Base-by-base conservation (phyloP, 2,329 filamentous ascomycete species). In the Setomelanomma holmii region DNA sequence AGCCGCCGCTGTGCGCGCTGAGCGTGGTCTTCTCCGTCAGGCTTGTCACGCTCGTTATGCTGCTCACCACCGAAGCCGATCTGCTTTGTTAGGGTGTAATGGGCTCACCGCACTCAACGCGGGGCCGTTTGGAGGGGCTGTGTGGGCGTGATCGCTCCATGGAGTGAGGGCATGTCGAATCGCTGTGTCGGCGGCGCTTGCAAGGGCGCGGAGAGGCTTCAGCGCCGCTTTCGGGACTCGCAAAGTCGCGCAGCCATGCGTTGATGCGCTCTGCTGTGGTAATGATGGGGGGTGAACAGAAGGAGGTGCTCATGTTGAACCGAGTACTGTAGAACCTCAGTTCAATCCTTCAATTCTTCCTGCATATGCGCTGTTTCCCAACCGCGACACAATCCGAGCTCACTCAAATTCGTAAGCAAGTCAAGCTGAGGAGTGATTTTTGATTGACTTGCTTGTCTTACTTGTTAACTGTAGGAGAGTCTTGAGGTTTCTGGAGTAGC, bases 161-260 rank as follows among this genome's bases (percentile, higher is more conserved):
- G 41, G 41, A 20, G 39, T 19, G 27, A 24, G 27, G 38, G 39
- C 39, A 41, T 41, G n/a, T n/a, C n/a, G 27, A 41, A 14, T 24
- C 27, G 23, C 33, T 22, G 41, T 14, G 19, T 36, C 41, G 41
- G 27, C 41, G 41, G n/a, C n/a, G n/a, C 24, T 44, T 44, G 16
- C 19, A 16, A 19, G 41, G 24, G 41, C 41, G 41, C 24, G 41
- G 41, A 27, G 41, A 5, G n/a, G n/a, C 41, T 43, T 30, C 40
- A 43, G 41, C 24, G 41, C 33, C 24, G n/a, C 17, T 34, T 45
- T 45, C 41, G 17, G 21, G 7, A 16, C 27, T 27, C 17, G 40
- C 40, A 41, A 23, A 41, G 21, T 41, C 14, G 40, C 22, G 40
- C 40, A 41, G 40, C 40, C 40, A 41, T 24, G 40, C 40, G 14